Conservation (phyloP, 179 eudicot genomes). For the Silene noctiflora region DNA sequence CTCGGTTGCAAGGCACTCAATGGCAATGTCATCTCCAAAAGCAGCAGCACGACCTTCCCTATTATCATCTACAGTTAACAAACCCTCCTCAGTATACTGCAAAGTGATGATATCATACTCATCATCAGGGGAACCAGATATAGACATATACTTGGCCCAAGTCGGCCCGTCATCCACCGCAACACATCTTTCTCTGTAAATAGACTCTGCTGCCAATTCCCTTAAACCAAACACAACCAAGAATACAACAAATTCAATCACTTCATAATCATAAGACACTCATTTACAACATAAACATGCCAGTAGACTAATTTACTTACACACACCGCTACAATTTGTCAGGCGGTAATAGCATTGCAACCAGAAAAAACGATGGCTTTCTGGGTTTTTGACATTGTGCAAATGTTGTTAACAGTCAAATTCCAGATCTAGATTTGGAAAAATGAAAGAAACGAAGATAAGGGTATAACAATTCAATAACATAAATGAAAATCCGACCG, state of each 20-base stretch:
- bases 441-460: no score
- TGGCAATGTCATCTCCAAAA: conserved; percentile 91
- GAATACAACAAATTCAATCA: conserved; percentile 16
- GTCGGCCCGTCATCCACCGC: conserved; percentile 80
- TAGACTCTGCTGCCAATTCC: conserved; percentile 79
- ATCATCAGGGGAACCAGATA: conserved; percentile 83
- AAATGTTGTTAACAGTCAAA: no score
- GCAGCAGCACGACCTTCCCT: conserved; percentile 86
- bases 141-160: conserved; percentile 97
- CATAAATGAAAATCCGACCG: no score
- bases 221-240: conserved; percentile 42
- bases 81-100: conserved; percentile 93
- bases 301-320: no score
- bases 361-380: neutral
- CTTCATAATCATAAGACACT: neutral
- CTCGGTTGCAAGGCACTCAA: conserved; percentile 88
- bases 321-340: neutral
- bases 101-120: conserved; percentile 82
- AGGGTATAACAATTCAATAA: no score
- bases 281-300: no score
- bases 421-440: neutral
- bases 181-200: conserved; percentile 85
- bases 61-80: conserved; percentile 81
- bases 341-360: neutral
- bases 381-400: no score